phyloP scores from a whole-genome alignment of 2,329 filamentous ascomycete genomes.

The Talaromyces sp. region DNA sequence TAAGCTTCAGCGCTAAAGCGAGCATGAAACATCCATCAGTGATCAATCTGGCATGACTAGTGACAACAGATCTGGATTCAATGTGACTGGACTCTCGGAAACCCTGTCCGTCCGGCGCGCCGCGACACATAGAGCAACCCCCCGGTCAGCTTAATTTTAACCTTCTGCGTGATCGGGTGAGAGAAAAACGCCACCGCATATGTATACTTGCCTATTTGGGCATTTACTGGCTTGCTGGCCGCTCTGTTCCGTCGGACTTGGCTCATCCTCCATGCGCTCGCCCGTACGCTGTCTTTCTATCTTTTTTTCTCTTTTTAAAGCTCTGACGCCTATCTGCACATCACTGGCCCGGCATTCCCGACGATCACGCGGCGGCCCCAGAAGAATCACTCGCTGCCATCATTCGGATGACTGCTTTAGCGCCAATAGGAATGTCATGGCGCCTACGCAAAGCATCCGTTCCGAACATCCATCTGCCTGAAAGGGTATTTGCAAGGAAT shows the following conservation, averaged over 20 bases:
- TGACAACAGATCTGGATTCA: neutral
- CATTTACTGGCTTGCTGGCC: neutral
- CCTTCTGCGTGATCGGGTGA: neutral
- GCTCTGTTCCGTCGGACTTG: conserved; percentile 2
- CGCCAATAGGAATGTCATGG: conserved; percentile 16
- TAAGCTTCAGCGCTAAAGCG: conserved; percentile 1
- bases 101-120: neutral
- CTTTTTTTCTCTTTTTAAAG: neutral
- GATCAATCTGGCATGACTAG: neutral
- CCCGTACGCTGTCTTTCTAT: neutral
- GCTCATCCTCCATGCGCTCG: neutral
- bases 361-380: conserved; percentile 29
- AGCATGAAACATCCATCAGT: neutral
- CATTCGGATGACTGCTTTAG: conserved; percentile 28
- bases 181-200: conserved; percentile 10
- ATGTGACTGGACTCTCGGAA: neutral
- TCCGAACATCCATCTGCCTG: neutral
- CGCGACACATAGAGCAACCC: neutral
- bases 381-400: conserved; percentile 15
- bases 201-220: conserved; percentile 13
- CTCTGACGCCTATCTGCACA: neutral
- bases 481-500: neutral
- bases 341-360: conserved; percentile 10
- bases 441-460: neutral
- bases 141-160: neutral